Percentiles rank a stretch among this genome's conserved stretches.
phyloP scores from a whole-genome alignment of 495 filamentous ascomycete species.

The Neurospora sp. region DNA sequence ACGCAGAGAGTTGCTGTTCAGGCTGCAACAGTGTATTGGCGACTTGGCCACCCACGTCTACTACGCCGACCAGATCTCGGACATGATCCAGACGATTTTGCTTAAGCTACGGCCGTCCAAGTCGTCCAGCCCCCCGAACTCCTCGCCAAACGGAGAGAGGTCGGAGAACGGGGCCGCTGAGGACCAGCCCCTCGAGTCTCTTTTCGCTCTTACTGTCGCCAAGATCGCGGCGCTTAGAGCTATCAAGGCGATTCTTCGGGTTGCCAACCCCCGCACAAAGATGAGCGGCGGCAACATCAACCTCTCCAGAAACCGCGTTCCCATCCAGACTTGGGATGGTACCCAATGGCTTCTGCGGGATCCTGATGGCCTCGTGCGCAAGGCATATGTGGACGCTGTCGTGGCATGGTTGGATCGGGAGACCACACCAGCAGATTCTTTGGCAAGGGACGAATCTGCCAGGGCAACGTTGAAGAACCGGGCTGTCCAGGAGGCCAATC shows the following conservation, averaged over 20 bases:
- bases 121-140: constrained; percentile 30
- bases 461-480: constrained; percentile 27
- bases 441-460: constrained; percentile 44
- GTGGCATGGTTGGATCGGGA: constrained; percentile 74
- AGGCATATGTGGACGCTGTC: constrained; percentile 74
- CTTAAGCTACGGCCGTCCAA: constrained; percentile 57
- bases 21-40: constrained; percentile 68
- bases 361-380: constrained; percentile 60
- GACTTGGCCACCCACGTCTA: constrained; percentile 88
- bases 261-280: constrained; percentile 58
- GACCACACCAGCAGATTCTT: constrained; percentile 57
- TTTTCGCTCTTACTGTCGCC: constrained; percentile 65
- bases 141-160: constrained; percentile 29
- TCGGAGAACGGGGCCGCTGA: constrained; percentile 19
- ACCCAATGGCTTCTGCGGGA: constrained; percentile 84
- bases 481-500: constrained; percentile 17
- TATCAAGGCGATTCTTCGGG: constrained; percentile 67
- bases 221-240: constrained; percentile 68
- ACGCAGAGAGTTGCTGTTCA: constrained; percentile 47
- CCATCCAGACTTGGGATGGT: constrained; percentile 77
- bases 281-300: constrained; percentile 48
- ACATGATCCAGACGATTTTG: constrained; percentile 78
- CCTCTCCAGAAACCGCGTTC: constrained; percentile 61
- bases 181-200: constrained; percentile 41
- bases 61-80: constrained; percentile 85